Evolutionary conservation across 352 stramenopile species (phyloP), one percentile per base, ranked within the genome.

Genomic region (Phytophthora podocarpi): DNA sequence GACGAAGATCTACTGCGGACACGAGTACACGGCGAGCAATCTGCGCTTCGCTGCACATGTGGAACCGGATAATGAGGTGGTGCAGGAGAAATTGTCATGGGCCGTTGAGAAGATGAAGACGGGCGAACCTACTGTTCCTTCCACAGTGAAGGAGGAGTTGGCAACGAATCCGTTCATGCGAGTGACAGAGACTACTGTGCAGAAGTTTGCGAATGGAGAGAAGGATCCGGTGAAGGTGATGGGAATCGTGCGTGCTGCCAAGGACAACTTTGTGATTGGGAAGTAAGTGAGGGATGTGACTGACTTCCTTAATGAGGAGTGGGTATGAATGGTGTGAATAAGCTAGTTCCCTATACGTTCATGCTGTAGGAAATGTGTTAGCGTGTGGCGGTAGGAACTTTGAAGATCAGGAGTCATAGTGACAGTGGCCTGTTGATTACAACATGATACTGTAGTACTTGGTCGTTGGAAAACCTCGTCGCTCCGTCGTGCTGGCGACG

Each of bases 11-110:
- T 97, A 88, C 65, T 93, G 87, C 59, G 93, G 91, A 15, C 95
- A 98, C 67, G 95, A 98, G 77, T 98, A 98, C 68, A 97, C 93
- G 11, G 54, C 81, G 50, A 88, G 68, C 40, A 98, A 98, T 73
- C 75, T 95, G 11, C 79, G 75, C 21, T 98, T 97, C 46, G 93
- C 95, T 6, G 68, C 87, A 16, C 87, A 87, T 51, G 85, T 98
- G 31, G 93, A 98, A 64, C 92, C 93, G 6, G 59, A 84, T n/a
- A 98, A 98, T 72, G 59, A 62, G 3, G 64, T 64, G 0, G 65
- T 96, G 18, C 60, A 74, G 34, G 63, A 83, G 34, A 96, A 97
- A 47, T 59, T 94, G 24, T 34, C 30, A 32, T 87, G 80, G 85
- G 78, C 85, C 1, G 34, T 66, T 6, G 59, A 72, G 39, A 69